Conservation (phyloP, 768 basidiomycete genomes). For the Naganishia vishniacii region DNA sequence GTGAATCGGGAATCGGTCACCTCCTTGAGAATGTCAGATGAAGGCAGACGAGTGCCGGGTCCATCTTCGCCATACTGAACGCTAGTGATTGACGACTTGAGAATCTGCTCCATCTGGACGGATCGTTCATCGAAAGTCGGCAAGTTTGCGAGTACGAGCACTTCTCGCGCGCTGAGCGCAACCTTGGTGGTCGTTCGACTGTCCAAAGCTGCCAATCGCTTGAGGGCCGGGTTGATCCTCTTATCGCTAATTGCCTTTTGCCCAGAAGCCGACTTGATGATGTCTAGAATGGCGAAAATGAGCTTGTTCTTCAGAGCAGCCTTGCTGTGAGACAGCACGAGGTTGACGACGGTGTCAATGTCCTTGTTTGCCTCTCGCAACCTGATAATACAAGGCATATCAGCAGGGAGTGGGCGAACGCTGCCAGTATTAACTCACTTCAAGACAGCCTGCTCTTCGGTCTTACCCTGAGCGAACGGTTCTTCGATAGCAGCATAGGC, state of each 20-base stretch:
- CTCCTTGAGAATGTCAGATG: constrained; percentile 79
- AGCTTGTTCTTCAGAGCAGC: constrained; percentile 87
- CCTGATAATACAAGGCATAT: constrained; percentile 4
- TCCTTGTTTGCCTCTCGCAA: constrained; percentile 90
- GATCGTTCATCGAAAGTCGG: constrained; percentile 93
- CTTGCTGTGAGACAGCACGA: constrained; percentile 93
- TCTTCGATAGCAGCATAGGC: constrained; percentile 82
- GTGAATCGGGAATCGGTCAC: constrained; percentile 93
- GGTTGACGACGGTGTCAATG: constrained; percentile 74
- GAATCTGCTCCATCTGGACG: constrained; percentile 86
- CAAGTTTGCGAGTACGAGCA: constrained; percentile 90
- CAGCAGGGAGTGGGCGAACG: not conserved
- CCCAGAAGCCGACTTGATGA: constrained; percentile 70
- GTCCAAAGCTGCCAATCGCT: constrained; percentile 77
- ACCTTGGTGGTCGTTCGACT: constrained; percentile 91
- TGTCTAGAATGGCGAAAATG: constrained; percentile 75
- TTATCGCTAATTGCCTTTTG: constrained; percentile 67
- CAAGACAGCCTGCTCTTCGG: constrained; percentile 82
- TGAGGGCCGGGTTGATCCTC: constrained; percentile 67
- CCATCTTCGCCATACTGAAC: constrained; percentile 85
- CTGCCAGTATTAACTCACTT: constrained; percentile 40
- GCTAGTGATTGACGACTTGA: constrained; percentile 78
- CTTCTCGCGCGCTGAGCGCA: constrained; percentile 91
- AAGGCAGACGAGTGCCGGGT: constrained; percentile 66
- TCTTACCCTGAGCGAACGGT: constrained; percentile 74